Base-by-base conservation (phyloP, 2,329 filamentous ascomycete genomes). In the Blastomyces gilchristii region DNA sequence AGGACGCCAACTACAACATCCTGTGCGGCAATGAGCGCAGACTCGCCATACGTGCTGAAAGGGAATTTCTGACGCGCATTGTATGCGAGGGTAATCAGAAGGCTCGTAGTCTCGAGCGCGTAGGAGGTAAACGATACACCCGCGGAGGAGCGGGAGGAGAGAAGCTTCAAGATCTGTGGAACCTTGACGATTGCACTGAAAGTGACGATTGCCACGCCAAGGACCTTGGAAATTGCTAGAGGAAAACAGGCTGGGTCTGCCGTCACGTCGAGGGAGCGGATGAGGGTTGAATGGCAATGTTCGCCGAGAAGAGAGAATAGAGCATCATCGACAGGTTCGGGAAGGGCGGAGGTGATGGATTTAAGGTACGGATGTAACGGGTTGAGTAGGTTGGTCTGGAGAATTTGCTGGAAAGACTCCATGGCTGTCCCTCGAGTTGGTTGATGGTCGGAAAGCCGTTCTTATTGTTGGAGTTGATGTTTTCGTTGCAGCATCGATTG, bases 21-120 rank as follows among this genome's bases (percentile, higher is more conserved):
- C 80, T 99, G 94, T 64, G 87, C 86, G 59, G 94, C 83, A 69
- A 99, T 97, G 71, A 97, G 81, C 47, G 89, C 91, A 37, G 91
- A 93, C 83, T 99, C 94, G 75, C 94, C 94, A 75, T 89, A 99
- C 12, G 94, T 99, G 82, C 88, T 95, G 78, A 99, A 97, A 2
- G 94, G 93, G 70, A 96, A 97, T 31, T 86, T 87, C 71, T 91
- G 90, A 73, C 94, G 90, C 68, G 90, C 82, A 75, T 96, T 96
- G 81, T 99, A 99, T 61, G 90, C 89, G 68, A 99, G 84, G 5
- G 87, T 88, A 76, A 97, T 95, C 70, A 97, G 82, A 78, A 95
- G 93, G 64, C 88, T 86, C 63, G 85, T 82, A 9, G 91, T 97
- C 80, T 99, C 94, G 74, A 99, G 90, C 43, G 94, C 82, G 80